phyloP scores from a whole-genome alignment of 2,329 filamentous ascomycete species.

The Paraconiothyrium brasiliense region DNA sequence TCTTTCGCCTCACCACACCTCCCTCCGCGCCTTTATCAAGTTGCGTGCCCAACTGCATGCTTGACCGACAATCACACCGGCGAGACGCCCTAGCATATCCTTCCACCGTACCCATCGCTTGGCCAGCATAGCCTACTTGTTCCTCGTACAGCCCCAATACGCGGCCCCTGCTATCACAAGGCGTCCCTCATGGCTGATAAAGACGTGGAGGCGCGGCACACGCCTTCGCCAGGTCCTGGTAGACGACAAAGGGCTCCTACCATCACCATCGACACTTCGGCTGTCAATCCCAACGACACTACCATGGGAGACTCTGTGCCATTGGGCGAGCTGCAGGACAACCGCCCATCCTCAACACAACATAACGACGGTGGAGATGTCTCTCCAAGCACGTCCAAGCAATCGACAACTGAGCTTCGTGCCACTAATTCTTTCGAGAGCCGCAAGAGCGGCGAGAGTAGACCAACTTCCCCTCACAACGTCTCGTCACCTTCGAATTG shows the following conservation, averaged over 20 bases:
- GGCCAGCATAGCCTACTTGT: slow-evolving; percentile 30
- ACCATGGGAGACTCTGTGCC: slow-evolving; percentile 47
- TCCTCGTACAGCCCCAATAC: slow-evolving; percentile 26
- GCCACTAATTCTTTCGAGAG: slow-evolving; percentile 70
- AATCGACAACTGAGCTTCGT: slow-evolving; percentile 59
- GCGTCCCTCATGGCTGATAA: slow-evolving; percentile 43
- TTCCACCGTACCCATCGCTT: slow-evolving; percentile 35
- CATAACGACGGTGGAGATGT: slow-evolving; percentile 29
- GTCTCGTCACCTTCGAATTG: slow-evolving; percentile 68
- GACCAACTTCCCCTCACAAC: slow-evolving; percentile 74
- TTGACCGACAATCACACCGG: slow-evolving; percentile 38
- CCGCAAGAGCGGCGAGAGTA: slow-evolving; percentile 69
- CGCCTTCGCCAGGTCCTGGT: slow-evolving; percentile 40
- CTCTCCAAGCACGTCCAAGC: slow-evolving; percentile 33
- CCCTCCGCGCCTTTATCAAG: slow-evolving; percentile 23
- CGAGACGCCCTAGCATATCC: slow-evolving; percentile 42
- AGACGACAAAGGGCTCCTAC: slow-evolving; percentile 57
- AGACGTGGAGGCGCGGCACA: slow-evolving; percentile 30
- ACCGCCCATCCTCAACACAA: slow-evolving; percentile 30
- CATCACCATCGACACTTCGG: slow-evolving; percentile 63
- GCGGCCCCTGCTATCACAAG: slow-evolving; percentile 24
- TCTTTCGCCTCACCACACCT: slow-evolving; percentile 15
- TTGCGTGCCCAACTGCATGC: slow-evolving; percentile 34
- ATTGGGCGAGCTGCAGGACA: slow-evolving; percentile 45
- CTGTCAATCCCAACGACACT: slow-evolving; percentile 51